Base-by-base conservation (phyloP, 306 rosid genomes). In the Trifolium pratense region DNA sequence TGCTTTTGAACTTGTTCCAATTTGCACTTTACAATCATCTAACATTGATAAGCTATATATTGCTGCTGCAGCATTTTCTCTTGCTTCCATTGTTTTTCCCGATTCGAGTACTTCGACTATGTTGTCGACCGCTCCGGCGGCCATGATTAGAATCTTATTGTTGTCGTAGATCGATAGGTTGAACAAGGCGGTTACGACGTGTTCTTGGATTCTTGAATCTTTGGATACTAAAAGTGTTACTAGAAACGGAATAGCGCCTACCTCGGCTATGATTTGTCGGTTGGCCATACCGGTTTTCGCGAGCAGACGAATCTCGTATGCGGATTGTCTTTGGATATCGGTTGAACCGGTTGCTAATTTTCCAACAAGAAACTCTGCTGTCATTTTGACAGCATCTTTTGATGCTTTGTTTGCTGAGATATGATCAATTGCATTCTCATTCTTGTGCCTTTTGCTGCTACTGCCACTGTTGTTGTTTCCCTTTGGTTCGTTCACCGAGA, bases 51-150 rank as follows among this genome's bases (percentile, higher is more conserved):
- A 79, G 81, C 97, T 91, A 67, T 71, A 91, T 34, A 94, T 83
- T 57, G 95, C 69, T 32, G 98, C 96, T 5, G 97, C 98, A 4
- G 97, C 97, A 75, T 94, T 94, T 78, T 89, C 96, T 75, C 96
- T 88, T 36, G 97, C 94, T 68, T 87, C 98, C 97, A 84, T 89
- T 1, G 95, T 88, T 66, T 77, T 87, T 32, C 97, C 98, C 9
- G 80, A 79, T 75, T 89, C 97, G 17, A 94, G 87, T 5, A 91
- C 92, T 53, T 81, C 71, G 9, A 90, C 83, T 85, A 91, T 88
- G 80, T 70, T 75, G 60, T 91, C 95, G 12, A 94, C 70, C 13
- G 98, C 97, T 61, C 97, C 96, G 0, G 98, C 97, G 1, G 97
- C 86, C 87, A 89, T 82, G 78, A 94, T 91, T 78, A 94, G 39